Base-by-base conservation (phyloP, 371 early-diverging fungal species). In the Apophysomyces sp. region DNA sequence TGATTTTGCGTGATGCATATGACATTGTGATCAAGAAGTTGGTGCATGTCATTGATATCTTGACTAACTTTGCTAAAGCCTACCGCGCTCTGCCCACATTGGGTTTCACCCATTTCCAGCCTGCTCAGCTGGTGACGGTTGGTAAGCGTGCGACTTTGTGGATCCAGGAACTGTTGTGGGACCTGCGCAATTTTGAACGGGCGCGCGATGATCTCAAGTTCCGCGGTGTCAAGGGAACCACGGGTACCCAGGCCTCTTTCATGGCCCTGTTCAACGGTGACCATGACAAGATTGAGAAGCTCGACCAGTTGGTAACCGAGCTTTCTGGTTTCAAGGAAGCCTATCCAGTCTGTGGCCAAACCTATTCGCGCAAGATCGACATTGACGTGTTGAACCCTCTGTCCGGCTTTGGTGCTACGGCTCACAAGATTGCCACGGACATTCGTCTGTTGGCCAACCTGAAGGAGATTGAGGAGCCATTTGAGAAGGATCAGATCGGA, bases 41-140 rank as follows among this genome's bases (percentile, higher is more conserved):
- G 27, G 97, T 86, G 30, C 78, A 81, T 60, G 90, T 88, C 32
- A 90, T 96, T 69, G 83, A 91, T 67, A 88, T 85, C 54, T 83
- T 98, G 57, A 71, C 90, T 34, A 73, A 77, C 49, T 98, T 98
- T 78, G 92, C 95, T 24, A 74, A 77, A 15, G 68, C 81, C 61
- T 89, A 96, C 82, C 88, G 89, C 70, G 91, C 85, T 60, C 78
- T 95, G 66, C 96, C 98, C 37, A 95, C 98, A 15, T 86, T 98
- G 28, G 98, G 98, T 28, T 98, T 97, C 78, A 98, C 98, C 39
- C 98, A 98, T 76, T 96, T 97, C 83, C 98, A 98, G 79, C 97
- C 98, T 51, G 98, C 98, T 32, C 98, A 98, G 73, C 81, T 97
- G 67, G 96, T 96, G 37, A 98, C 98, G 9, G 98, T 98, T 58